phyloP scores from a whole-genome alignment of 1,139 yeast genomes.

The Hansenula sp. region DNA sequence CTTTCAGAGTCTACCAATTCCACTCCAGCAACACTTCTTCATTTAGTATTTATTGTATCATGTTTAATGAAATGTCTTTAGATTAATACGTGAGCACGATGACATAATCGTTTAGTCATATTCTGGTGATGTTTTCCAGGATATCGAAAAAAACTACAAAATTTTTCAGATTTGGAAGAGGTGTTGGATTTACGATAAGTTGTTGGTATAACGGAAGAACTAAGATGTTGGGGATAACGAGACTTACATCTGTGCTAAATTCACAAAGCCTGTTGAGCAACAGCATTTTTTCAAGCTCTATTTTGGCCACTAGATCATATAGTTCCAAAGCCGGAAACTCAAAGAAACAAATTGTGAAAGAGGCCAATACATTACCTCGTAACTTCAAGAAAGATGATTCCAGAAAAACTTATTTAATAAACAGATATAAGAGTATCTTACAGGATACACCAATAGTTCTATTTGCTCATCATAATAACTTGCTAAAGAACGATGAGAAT shows the following conservation, averaged over 20 bases:
- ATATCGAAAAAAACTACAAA: too few species aligned
- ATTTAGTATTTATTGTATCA: too few species aligned
- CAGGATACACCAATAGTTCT: conserved; percentile 65
- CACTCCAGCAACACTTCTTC: too few species aligned
- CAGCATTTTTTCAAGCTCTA: not conserved
- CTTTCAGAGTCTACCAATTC: too few species aligned
- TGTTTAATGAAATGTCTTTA: too few species aligned
- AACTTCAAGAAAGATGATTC: conserved; percentile 31
- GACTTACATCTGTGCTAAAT: not conserved
- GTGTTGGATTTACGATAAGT: not conserved
- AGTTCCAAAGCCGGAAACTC: too few species aligned
- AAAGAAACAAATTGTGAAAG: too few species aligned
- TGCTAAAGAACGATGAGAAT: conserved; percentile 65
- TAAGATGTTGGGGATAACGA: conserved; percentile 1
- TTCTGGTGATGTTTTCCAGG: too few species aligned
- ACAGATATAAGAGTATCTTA: conserved; percentile 69
- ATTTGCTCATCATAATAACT: conserved; percentile 80
- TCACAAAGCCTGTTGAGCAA: not conserved
- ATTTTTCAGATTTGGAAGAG: too few species aligned
- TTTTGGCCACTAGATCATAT: conserved; percentile 7
- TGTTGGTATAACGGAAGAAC: not conserved
- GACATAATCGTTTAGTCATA: not conserved
- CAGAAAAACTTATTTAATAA: conserved; percentile 82
- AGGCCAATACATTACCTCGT: conserved; percentile 23
- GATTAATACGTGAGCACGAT: too few species aligned